A percentile compares a stretch with the other conserved stretches of the same genome.
Evolutionary conservation across 257 asterid genomes (phyloP).

Genomic region (Catharanthus roseus): DNA sequence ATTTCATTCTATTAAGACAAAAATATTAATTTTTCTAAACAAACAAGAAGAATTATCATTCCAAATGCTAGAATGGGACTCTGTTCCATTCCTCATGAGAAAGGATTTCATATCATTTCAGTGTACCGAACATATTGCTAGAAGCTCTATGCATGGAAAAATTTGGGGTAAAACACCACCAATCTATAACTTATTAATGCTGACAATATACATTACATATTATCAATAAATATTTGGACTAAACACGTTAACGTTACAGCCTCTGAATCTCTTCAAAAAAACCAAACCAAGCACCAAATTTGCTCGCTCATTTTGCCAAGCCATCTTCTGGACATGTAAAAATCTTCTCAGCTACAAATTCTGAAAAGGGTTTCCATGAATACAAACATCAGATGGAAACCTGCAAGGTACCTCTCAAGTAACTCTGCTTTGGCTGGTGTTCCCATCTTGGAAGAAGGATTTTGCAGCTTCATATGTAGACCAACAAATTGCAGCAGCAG

Average conservation of each 20-base stretch:
- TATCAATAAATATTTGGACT: neutral
- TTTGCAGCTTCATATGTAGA: slow-evolving; percentile 92
- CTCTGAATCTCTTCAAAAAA: slow-evolving; percentile 2
- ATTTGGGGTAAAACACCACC: slow-evolving; percentile 4
- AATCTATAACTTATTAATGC: slow-evolving; percentile 5
- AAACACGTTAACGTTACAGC: neutral
- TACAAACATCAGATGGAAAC: neutral
- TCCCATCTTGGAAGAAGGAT: slow-evolving; percentile 61
- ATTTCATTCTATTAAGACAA: too few species aligned
- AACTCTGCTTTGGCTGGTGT: slow-evolving; percentile 17
- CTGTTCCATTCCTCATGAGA: too few species aligned
- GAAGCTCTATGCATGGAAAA: neutral
- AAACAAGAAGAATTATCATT: too few species aligned
- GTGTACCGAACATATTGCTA: too few species aligned
- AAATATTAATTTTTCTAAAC: too few species aligned
- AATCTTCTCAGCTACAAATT: neutral
- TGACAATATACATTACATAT: neutral
- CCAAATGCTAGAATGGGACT: too few species aligned
- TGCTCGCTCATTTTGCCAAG: slow-evolving; percentile 9
- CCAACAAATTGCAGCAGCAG: slow-evolving; percentile 99
- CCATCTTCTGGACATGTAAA: neutral
- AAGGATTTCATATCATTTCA: too few species aligned
- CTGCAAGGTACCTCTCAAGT: neutral
- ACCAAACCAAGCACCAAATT: neutral
- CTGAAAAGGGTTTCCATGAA: neutral